phyloP scores from a whole-genome alignment of 1,284 basidiomycete genomes.

The Ceratobasidium sp. region DNA sequence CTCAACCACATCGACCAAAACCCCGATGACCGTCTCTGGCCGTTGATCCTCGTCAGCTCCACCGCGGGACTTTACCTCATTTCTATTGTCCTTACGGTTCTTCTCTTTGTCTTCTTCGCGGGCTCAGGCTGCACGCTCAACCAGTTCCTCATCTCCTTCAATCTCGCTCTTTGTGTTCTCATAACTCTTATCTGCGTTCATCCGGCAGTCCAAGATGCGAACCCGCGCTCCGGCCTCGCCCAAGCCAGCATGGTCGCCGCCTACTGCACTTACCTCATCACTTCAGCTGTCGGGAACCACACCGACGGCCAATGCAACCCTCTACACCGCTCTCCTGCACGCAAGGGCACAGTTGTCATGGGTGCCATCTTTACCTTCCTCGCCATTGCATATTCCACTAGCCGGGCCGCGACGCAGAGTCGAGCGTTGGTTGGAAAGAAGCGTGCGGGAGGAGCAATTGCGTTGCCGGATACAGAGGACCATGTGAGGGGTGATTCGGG shows the following conservation, averaged over 20 bases:
- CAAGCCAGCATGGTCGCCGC: constrained; percentile 97
- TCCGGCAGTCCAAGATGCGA: constrained; percentile 90
- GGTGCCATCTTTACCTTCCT: constrained; percentile 97
- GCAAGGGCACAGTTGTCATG: constrained; percentile 88
- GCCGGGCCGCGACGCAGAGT: constrained; percentile 94
- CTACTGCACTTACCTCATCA: constrained; percentile 96
- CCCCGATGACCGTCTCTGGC: constrained; percentile 82
- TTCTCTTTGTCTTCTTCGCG: constrained; percentile 94
- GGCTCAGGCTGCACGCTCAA: constrained; percentile 89
- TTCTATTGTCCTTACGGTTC: constrained; percentile 83
- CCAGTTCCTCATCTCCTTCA: constrained; percentile 95
- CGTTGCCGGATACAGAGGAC: constrained; percentile 65
- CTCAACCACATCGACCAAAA: constrained; percentile 94
- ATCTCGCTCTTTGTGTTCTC: constrained; percentile 82
- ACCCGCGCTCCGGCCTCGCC: constrained; percentile 93
- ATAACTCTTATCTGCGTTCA: constrained; percentile 88
- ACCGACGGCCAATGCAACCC: constrained; percentile 86
- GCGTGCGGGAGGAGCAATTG: constrained; percentile 66
- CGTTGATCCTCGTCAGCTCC: constrained; percentile 95
- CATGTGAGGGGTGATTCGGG: constrained; percentile 59
- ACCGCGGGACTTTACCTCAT: constrained; percentile 89
- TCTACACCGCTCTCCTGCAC: constrained; percentile 71
- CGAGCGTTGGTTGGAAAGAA: constrained; percentile 85
- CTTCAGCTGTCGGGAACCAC: constrained; percentile 95
- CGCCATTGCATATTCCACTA: constrained; percentile 97